Base-by-base conservation (phyloP, 1,284 basidiomycete genomes). In the Malassezia furfur region DNA sequence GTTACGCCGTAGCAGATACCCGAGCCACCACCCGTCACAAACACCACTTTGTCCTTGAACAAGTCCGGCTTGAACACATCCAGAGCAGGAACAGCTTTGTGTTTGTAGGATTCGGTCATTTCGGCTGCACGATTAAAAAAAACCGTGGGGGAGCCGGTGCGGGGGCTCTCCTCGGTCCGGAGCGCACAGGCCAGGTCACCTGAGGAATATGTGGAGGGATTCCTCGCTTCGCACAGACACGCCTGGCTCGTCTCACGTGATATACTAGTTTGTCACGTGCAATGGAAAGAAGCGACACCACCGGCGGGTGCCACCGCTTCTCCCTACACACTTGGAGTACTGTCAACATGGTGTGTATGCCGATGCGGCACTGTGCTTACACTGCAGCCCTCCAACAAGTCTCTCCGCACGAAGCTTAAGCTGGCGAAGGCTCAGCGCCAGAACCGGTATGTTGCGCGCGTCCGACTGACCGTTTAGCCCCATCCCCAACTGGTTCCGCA, bases 401-500 rank as follows among this genome's bases (percentile, higher is more conserved):
- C 88, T 62, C 96, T 96, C 85, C 83, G 87, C 76, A 89, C 85
- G 75, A 94, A 98, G 83, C 85, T 86, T 77, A 91, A 85, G 77
- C 88, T 98, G 70, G 90, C 93, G 75, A 96, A 96, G 84, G 91
- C 91, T 63, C 78, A 82, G 61, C 84, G 88, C 76, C 90, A 93
- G 83, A 98, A 98, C 83, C 84, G 93, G 88, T 91, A 64, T 50
- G 53, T 46, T 49, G 48, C 32, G 17, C 19, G 38, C 32, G 11
- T 22, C 5, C 40, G 34, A 35, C 48, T 38, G 25, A 36, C 22
- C 8, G 7, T 40, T 40, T 57, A 88, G 87, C 76, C 91, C 91
- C 66, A 93, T 96, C 64, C 91, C 91, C 64, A 89, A 93, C 76
- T 96, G 91, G 91, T 96, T 91, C 84, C 88, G 91, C 71, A 81